phyloP scores from a whole-genome alignment of 1,284 basidiomycete species.

The Lignosus rhinocerotis region DNA sequence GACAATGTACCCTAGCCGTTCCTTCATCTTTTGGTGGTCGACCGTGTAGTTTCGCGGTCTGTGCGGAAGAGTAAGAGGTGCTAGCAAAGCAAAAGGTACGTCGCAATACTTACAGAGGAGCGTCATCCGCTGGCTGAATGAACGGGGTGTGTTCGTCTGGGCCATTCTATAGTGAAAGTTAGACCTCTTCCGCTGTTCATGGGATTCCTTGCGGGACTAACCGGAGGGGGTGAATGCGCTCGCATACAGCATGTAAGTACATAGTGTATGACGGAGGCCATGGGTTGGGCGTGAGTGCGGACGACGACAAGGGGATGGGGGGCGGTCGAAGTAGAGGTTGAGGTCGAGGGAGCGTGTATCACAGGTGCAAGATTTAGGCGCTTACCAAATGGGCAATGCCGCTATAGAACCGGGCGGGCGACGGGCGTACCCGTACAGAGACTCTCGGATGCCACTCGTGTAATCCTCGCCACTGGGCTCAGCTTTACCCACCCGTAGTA shows the following conservation, averaged over 20 bases:
- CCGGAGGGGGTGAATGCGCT: conserved; percentile 12
- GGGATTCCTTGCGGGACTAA: conserved; percentile 2
- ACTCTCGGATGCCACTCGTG: not conserved
- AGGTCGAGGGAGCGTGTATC: conserved; percentile 1
- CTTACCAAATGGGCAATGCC: conserved; percentile 16
- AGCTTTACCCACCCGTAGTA: not conserved
- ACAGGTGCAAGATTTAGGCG: conserved; percentile 15
- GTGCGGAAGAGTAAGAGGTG: not conserved
- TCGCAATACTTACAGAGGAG: conserved; percentile 16
- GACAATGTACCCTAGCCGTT: conserved; percentile 58
- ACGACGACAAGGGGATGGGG: conserved; percentile 3
- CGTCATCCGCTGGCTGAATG: conserved; percentile 33
- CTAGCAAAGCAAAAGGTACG: not conserved
- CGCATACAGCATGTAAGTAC: conserved; percentile 31
- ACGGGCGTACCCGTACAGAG: conserved; percentile 2
- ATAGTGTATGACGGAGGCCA: conserved; percentile 27
- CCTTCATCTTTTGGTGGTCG: conserved; percentile 54
- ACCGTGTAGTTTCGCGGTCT: conserved; percentile 33
- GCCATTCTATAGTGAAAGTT: conserved; percentile 20
- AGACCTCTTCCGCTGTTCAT: not conserved
- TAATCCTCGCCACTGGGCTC: conserved; percentile 17
- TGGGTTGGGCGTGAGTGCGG: conserved; percentile 3
- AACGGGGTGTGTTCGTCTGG: conserved; percentile 34
- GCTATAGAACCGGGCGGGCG: conserved; percentile 5
- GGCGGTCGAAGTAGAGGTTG: conserved; percentile 5